Evolutionary conservation across 2,329 filamentous ascomycete genomes (phyloP).

Genomic region (Exophiala sp.): DNA sequence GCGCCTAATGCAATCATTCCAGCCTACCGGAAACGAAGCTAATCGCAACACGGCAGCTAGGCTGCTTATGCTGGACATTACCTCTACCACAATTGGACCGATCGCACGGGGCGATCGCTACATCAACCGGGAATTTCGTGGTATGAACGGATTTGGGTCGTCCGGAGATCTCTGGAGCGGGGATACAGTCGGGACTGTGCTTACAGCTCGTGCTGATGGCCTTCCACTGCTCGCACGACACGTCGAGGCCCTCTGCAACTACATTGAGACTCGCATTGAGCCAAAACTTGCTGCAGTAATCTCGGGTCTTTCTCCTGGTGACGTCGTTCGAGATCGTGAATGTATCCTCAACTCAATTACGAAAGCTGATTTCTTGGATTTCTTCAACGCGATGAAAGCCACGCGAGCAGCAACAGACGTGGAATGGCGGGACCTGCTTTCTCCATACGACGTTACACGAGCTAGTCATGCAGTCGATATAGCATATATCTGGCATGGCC

Average conservation of each 20-base stretch:
- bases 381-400: neutral
- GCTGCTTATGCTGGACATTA: neutral
- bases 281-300: neutral
- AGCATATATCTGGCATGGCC: neutral
- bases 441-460: neutral
- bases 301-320: neutral
- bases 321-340: conserved; percentile 2
- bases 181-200: neutral
- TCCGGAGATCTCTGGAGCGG: neutral
- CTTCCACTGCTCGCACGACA: conserved; percentile 3
- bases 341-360: conserved; percentile 6
- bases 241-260: conserved; percentile 6
- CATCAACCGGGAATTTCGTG: neutral
- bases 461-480: neutral
- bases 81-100: neutral
- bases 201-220: neutral
- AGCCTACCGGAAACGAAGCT: neutral
- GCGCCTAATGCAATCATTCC: neutral
- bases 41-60: neutral
- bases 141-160: neutral
- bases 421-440: neutral
- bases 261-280: conserved; percentile 6
- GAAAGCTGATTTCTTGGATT: conserved; percentile 3
- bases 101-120: neutral
- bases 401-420: neutral